Conservation (phyloP, 2,329 filamentous ascomycete genomes). For the Coniochaeta sp. region DNA sequence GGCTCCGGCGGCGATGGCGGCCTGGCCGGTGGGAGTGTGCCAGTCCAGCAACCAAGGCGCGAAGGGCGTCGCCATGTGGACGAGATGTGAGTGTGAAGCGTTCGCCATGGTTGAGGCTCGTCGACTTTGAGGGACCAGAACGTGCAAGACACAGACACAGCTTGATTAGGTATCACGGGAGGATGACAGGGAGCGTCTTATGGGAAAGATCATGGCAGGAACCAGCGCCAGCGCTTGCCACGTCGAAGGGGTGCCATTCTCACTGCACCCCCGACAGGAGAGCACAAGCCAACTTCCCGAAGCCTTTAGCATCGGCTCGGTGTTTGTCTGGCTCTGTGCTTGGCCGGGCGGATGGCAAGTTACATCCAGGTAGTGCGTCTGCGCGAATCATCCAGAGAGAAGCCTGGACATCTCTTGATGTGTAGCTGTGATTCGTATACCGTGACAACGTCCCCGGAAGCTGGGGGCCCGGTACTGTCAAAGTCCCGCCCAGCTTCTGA, state of each 20-base stretch:
- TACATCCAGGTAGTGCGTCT: neutral
- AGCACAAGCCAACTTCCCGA: neutral
- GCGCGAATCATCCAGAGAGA: too few relatives aligned
- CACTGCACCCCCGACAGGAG: too few relatives aligned
- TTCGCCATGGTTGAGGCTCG: neutral
- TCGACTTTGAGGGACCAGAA: too few relatives aligned
- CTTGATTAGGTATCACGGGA: neutral
- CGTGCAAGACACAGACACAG: too few relatives aligned
- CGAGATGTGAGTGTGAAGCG: neutral
- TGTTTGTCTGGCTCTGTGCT: neutral
- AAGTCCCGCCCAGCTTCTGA: neutral
- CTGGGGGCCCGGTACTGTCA: neutral
- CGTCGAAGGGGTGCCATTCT: too few relatives aligned
- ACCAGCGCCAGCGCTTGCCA: too few relatives aligned
- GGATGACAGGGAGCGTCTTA: neutral
- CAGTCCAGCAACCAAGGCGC: neutral
- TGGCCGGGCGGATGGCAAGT: too few relatives aligned
- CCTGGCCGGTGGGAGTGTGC: conserved; percentile 1
- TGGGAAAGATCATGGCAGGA: neutral
- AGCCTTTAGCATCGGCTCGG: neutral
- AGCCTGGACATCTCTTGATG: too few relatives aligned
- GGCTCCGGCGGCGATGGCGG: neutral
- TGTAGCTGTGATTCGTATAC: neutral
- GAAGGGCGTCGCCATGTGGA: neutral
- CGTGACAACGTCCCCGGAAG: neutral